Evolutionary conservation across 2,329 filamentous ascomycete genomes (phyloP).

Genomic region (Xylaria arbuscula): DNA sequence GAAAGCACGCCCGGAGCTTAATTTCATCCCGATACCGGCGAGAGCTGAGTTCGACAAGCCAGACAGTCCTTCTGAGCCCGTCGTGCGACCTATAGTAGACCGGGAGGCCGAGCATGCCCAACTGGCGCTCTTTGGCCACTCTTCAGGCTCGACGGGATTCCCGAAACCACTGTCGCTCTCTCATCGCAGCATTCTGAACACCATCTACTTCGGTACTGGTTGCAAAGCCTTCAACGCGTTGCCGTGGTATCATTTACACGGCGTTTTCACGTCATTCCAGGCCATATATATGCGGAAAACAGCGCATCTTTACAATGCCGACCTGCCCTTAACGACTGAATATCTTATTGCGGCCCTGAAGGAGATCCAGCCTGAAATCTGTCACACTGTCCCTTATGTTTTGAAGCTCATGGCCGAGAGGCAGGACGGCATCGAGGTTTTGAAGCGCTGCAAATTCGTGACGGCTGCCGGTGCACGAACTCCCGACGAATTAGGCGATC

Average conservation of each 20-base stretch:
- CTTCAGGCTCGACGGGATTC: slow-evolving; percentile 60
- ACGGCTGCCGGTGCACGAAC: slow-evolving; percentile 56
- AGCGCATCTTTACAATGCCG: slow-evolving; percentile 55
- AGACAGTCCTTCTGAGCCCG: slow-evolving; percentile 37
- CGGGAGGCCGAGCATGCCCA: slow-evolving; percentile 48
- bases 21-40: slow-evolving; percentile 41
- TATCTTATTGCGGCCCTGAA: slow-evolving; percentile 52
- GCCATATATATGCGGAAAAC: slow-evolving; percentile 58
- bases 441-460: slow-evolving; percentile 54
- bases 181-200: slow-evolving; percentile 54
- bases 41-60: slow-evolving; percentile 44
- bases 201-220: slow-evolving; percentile 49
- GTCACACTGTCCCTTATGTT: slow-evolving; percentile 56
- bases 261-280: slow-evolving; percentile 55
- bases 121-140: slow-evolving; percentile 57
- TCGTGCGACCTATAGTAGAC: slow-evolving; percentile 42
- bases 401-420: slow-evolving; percentile 55
- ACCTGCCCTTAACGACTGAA: slow-evolving; percentile 53
- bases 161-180: slow-evolving; percentile 59
- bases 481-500: slow-evolving; percentile 56
- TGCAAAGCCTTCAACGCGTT: slow-evolving; percentile 56
- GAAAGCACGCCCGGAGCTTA: slow-evolving; percentile 40
- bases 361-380: slow-evolving; percentile 53
- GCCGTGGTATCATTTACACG: slow-evolving; percentile 58
- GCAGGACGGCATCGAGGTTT: slow-evolving; percentile 50